Conservation (phyloP, 352 stramenopile genomes). For the Globisporangium splendens region DNA sequence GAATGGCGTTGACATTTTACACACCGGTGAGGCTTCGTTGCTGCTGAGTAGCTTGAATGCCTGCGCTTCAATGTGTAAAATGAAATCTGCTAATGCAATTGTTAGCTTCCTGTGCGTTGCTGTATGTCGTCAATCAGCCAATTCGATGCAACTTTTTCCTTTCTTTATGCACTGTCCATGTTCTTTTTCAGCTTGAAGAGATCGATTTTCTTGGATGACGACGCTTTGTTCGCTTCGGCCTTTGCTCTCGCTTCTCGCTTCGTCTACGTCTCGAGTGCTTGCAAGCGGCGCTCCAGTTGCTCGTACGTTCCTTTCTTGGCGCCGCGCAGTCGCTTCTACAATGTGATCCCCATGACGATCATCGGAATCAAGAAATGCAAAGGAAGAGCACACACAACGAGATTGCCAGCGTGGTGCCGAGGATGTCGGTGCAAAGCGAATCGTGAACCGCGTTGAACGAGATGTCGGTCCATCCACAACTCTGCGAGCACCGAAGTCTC, state of each 20-base stretch:
- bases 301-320: constrained; percentile 79
- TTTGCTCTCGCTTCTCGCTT: constrained; percentile 35
- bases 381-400: constrained; percentile 77
- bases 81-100: no score
- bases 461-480: constrained; percentile 80
- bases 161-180: constrained; percentile 13
- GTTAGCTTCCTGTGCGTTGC: no score
- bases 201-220: constrained; percentile 26
- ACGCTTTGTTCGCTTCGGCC: constrained; percentile 8
- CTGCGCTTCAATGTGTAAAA: no score
- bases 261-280: constrained; percentile 59
- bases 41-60: no score
- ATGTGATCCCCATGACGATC: constrained; percentile 59
- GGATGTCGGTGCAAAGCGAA: constrained; percentile 64
- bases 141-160: background rate
- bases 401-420: constrained; percentile 76
- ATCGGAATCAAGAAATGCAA: constrained; percentile 73
- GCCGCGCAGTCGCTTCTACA: constrained; percentile 78
- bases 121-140: no score
- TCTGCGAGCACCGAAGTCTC: constrained; percentile 62
- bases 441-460: constrained; percentile 78
- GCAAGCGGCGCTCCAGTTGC: constrained; percentile 63
- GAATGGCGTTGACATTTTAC: no score
- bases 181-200: constrained; percentile 53
- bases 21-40: no score